Conservation (phyloP, 345 rosid genomes). For the Leavenworthia alabamica region DNA sequence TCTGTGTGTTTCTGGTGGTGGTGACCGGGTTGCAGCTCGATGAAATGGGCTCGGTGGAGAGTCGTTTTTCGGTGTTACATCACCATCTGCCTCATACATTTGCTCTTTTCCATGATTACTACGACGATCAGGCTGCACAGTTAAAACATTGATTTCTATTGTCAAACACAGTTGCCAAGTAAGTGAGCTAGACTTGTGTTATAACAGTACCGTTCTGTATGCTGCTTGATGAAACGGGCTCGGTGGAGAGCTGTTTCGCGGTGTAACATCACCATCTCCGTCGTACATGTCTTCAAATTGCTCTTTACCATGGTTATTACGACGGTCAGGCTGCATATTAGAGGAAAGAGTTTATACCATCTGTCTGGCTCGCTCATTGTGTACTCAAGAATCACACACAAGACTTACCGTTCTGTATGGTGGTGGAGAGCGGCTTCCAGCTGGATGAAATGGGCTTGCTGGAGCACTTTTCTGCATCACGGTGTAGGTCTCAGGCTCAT, state of each 20-base stretch:
- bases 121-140: conserved; percentile 5
- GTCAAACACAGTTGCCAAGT: neutral
- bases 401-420: conserved; percentile 19
- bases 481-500: conserved; percentile 20
- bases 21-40: neutral
- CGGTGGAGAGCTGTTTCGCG: conserved; percentile 20
- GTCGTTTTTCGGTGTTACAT: conserved; percentile 17
- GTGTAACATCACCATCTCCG: conserved; percentile 14
- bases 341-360: neutral
- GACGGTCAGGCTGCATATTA: conserved; percentile 8
- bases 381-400: conserved; percentile 1
- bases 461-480: conserved; percentile 20
- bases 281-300: conserved; percentile 15
- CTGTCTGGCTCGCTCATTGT: neutral
- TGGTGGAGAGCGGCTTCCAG: conserved; percentile 23
- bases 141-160: neutral
- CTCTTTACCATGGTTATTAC: conserved; percentile 7
- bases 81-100: conserved; percentile 8
- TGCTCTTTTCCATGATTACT: conserved; percentile 12
- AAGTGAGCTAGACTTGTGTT: neutral
- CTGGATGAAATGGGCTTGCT: conserved; percentile 16
- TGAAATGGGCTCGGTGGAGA: conserved; percentile 27
- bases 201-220: conserved; percentile 8
- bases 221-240: conserved; percentile 25
- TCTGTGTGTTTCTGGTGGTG: neutral